Percentiles rank a stretch among this genome's conserved stretches.
phyloP scores from a whole-genome alignment of 495 filamentous ascomycete species.

The Daldinia concentrica region DNA sequence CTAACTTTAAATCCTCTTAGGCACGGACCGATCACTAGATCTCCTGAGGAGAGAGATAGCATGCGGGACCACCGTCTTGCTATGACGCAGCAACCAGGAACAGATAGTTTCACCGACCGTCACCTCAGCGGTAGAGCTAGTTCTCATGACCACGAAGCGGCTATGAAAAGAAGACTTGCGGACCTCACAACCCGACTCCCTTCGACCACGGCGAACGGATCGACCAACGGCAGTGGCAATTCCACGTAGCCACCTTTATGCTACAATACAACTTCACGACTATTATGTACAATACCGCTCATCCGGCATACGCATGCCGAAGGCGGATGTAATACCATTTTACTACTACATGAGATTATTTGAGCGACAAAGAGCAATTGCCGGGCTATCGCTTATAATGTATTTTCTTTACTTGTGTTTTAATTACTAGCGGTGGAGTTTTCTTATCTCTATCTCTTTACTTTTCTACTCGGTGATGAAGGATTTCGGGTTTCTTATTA shows the following conservation, averaged over 20 bases:
- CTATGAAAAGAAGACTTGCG: background rate
- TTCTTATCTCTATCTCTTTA: constrained; percentile 7
- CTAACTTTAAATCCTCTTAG: constrained; percentile 19
- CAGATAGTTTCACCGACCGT: constrained; percentile 15
- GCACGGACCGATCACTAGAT: background rate
- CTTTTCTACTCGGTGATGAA: background rate
- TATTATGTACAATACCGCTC: background rate
- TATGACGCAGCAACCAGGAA: background rate
- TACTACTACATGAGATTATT: background rate
- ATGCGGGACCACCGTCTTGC: constrained; percentile 11
- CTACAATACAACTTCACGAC: constrained; percentile 7
- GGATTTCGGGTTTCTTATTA: background rate
- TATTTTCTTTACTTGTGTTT: background rate
- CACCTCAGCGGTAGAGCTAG: background rate
- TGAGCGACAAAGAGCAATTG: no score
- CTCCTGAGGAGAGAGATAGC: background rate
- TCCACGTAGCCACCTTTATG: background rate
- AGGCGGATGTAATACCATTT: background rate
- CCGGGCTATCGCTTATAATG: background rate
- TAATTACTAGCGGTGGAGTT: background rate
- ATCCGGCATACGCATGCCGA: background rate
- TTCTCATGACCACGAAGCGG: constrained; percentile 11
- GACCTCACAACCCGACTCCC: constrained; percentile 3
- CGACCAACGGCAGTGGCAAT: background rate
- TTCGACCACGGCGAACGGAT: constrained; percentile 1